These are phyloP conservation scores for Deuterostichococcus epilithicus DNA, from an alignment of 139 green algal genomes.

Conservation along the genomic window DNA sequence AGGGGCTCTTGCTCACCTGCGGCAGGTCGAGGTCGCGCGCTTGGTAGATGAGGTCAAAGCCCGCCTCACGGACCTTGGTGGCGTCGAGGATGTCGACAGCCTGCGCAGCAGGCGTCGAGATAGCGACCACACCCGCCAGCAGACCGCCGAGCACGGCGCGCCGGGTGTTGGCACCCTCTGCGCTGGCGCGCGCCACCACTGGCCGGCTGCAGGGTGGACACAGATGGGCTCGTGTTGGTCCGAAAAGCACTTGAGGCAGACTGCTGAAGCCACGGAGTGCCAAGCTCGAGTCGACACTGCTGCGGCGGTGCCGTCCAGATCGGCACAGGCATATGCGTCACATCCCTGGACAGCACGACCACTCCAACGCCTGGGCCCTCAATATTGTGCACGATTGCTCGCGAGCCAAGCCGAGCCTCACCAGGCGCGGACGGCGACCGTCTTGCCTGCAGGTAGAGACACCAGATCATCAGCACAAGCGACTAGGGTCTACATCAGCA, in stretches of 20 bases:
- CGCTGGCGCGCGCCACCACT: not conserved
- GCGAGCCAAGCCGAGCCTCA: too few relatives aligned
- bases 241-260: not conserved
- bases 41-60: slow-evolving; percentile 94
- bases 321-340: not conserved
- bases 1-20: slow-evolving; percentile 31
- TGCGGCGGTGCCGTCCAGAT: not conserved
- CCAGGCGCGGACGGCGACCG: too few relatives aligned
- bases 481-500: not conserved
- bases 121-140: slow-evolving; percentile 57
- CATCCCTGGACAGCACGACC: not conserved
- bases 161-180: slow-evolving; percentile 26
- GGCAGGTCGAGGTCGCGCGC: slow-evolving; percentile 81
- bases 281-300: not conserved
- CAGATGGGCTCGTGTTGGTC: not conserved
- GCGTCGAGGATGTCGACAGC: slow-evolving; percentile 82
- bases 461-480: not conserved
- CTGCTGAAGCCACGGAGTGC: too few relatives aligned
- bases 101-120: slow-evolving; percentile 30
- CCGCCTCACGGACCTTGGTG: slow-evolving; percentile 43
- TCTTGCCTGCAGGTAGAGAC: not conserved
- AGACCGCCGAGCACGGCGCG: slow-evolving; percentile 67
- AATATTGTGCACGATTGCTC: too few relatives aligned
- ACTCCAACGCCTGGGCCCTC: too few relatives aligned
- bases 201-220: not conserved